Evolutionary conservation across 495 filamentous ascomycete species (phyloP).

Genomic region (Durotheca rogersii): DNA sequence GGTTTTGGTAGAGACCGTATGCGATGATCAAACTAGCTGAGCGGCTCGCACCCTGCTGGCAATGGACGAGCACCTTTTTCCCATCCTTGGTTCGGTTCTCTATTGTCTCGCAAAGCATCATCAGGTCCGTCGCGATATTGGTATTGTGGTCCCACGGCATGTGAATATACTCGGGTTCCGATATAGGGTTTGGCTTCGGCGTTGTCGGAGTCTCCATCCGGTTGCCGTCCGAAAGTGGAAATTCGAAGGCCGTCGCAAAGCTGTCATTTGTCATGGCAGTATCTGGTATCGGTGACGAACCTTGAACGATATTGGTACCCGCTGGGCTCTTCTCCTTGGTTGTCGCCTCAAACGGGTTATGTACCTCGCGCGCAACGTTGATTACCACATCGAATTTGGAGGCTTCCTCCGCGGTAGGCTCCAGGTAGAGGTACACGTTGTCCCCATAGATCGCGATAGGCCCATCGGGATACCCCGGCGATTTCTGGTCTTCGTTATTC

Average conservation of each 20-base stretch:
- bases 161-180: conserved; percentile 88
- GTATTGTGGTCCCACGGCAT: conserved; percentile 98
- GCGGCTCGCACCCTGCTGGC: conserved; percentile 91
- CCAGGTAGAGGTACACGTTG: conserved; percentile 89
- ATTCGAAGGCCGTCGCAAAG: conserved; percentile 73
- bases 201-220: conserved; percentile 53
- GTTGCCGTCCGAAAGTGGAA: conserved; percentile 37
- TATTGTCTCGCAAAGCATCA: conserved; percentile 81
- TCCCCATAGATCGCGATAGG: conserved; percentile 90
- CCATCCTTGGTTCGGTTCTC: conserved; percentile 73
- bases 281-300: conserved; percentile 55
- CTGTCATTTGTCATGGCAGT: conserved; percentile 69
- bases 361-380: conserved; percentile 93
- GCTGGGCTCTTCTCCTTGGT: conserved; percentile 34
- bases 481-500: conserved; percentile 72
- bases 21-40: conserved; percentile 97
- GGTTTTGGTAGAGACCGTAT: conserved; percentile 92
- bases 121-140: conserved; percentile 84
- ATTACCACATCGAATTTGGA: conserved; percentile 86
- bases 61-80: conserved; percentile 90
- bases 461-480: conserved; percentile 88
- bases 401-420: conserved; percentile 84
- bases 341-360: conserved; percentile 70
- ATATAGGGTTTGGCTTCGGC: conserved; percentile 54
- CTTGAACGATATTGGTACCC: conserved; percentile 36